Conservation (phyloP, 2,329 filamentous ascomycete species). For the Neonectria sp. region DNA sequence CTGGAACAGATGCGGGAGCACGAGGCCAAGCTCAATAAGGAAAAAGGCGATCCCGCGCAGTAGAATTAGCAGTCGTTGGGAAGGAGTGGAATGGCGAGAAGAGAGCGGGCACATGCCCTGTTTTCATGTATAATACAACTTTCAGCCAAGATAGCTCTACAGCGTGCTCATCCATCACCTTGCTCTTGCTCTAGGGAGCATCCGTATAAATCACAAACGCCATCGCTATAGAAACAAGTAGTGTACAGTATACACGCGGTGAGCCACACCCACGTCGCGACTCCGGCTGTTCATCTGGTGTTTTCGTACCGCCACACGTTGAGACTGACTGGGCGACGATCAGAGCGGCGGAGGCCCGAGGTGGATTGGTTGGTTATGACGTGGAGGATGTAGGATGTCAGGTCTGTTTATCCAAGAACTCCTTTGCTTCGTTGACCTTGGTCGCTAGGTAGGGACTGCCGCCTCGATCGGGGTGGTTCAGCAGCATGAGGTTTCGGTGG, state of each 20-base stretch:
- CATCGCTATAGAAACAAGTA: conserved; percentile 62
- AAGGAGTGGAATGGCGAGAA: conserved; percentile 37
- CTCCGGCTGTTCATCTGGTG: conserved; percentile 29
- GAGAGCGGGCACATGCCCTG: conserved; percentile 41
- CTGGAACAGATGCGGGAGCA: conserved; percentile 44
- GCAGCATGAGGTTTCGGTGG: conserved; percentile 94
- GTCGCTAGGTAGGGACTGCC: conserved; percentile 97
- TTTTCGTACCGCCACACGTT: conserved; percentile 20
- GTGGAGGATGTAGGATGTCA: conserved; percentile 39
- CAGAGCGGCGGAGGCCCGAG: conserved; percentile 19
- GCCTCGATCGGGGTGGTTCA: conserved; percentile 98
- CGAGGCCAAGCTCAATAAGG: conserved; percentile 33
- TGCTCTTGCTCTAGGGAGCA: conserved; percentile 35
- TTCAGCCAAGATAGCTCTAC: conserved; percentile 39
- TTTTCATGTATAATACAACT: conserved; percentile 43
- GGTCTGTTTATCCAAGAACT: conserved; percentile 84
- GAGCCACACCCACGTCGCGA: conserved; percentile 29
- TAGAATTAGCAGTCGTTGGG: background rate
- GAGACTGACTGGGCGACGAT: conserved; percentile 10
- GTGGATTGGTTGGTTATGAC: conserved; percentile 16
- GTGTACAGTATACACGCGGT: conserved; percentile 54
- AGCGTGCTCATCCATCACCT: conserved; percentile 38
- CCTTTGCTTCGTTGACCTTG: conserved; percentile 99
- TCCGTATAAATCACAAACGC: conserved; percentile 55
- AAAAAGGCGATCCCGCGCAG: conserved; percentile 8